These are phyloP conservation scores for Alternaria panax DNA, from an alignment of 2,329 filamentous ascomycete genomes.

Conservation along the genomic window DNA sequence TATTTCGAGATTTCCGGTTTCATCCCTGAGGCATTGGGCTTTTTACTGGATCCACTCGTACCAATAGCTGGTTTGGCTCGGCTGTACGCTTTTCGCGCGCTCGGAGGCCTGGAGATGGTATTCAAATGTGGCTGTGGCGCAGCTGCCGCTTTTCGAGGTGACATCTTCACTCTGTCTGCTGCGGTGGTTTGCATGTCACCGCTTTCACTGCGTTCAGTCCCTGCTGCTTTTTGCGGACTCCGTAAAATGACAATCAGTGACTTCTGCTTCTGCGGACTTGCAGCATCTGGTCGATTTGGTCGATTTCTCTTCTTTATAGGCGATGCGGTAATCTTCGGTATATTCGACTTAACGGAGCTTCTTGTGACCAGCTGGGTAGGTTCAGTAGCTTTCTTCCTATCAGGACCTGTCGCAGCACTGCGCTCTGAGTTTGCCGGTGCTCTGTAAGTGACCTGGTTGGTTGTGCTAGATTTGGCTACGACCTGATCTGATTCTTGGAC, in stretches of 20 bases:
- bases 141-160: slow-evolving; percentile 6
- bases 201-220: not conserved
- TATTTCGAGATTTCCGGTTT: slow-evolving; percentile 3
- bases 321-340: not conserved
- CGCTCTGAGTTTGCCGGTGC: not conserved
- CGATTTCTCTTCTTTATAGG: not conserved
- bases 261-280: not conserved
- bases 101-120: not conserved
- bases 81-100: not conserved
- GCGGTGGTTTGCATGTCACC: not conserved
- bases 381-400: not conserved
- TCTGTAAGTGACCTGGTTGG: not conserved
- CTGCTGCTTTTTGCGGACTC: not conserved
- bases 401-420: not conserved
- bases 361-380: not conserved
- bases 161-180: slow-evolving; percentile 9
- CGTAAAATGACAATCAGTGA: slow-evolving; percentile 6
- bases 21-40: not conserved
- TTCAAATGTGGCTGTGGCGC: not conserved
- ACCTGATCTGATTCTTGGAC: not conserved
- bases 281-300: not conserved
- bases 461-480: not conserved
- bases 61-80: not conserved
- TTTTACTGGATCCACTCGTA: not conserved
- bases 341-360: not conserved